These are phyloP conservation scores for Perkinsus marinus DNA, from an alignment of 169 alveolate genomes.

Conservation along the genomic window DNA sequence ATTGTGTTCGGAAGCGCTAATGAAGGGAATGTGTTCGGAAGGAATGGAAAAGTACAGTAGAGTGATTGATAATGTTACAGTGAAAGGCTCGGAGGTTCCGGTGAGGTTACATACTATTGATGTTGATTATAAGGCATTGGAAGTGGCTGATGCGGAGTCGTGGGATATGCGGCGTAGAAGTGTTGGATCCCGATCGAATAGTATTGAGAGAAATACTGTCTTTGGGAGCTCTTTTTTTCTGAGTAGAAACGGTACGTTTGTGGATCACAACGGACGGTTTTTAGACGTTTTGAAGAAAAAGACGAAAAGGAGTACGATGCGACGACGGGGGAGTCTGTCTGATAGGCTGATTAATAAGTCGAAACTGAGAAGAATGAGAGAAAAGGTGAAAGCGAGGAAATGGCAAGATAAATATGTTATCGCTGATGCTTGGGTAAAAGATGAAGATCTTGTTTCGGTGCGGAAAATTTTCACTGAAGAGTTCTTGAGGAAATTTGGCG, in stretches of 20 bases:
- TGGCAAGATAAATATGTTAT: constrained; percentile 27
- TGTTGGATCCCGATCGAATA: neutral
- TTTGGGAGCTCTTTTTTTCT: too few relatives aligned
- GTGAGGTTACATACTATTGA: constrained; percentile 73
- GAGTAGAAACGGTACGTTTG: too few relatives aligned
- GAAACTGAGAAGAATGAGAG: constrained; percentile 12
- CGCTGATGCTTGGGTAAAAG: constrained; percentile 33
- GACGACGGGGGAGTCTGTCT: neutral
- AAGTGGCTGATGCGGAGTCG: neutral
- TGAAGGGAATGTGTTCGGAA: constrained; percentile 8
- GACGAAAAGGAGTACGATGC: too few relatives aligned
- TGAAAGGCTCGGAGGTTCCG: constrained; percentile 79
- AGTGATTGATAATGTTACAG: constrained; percentile 73
- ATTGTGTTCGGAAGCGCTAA: constrained; percentile 43
- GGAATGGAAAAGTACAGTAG: constrained; percentile 48
- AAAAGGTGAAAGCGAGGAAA: constrained; percentile 13
- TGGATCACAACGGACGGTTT: too few relatives aligned
- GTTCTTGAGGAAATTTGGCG: constrained; percentile 43
- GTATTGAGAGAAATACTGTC: neutral
- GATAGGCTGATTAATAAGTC: constrained; percentile 11
- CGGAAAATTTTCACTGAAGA: constrained; percentile 47
- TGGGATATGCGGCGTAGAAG: neutral
- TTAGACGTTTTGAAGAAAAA: too few relatives aligned
- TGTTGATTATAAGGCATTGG: constrained; percentile 18
- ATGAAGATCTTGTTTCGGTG: constrained; percentile 37